Evolutionary conservation across 176 grass and related monocot genomes (phyloP).

Genomic region (Puccinellia tenuiflora): DNA sequence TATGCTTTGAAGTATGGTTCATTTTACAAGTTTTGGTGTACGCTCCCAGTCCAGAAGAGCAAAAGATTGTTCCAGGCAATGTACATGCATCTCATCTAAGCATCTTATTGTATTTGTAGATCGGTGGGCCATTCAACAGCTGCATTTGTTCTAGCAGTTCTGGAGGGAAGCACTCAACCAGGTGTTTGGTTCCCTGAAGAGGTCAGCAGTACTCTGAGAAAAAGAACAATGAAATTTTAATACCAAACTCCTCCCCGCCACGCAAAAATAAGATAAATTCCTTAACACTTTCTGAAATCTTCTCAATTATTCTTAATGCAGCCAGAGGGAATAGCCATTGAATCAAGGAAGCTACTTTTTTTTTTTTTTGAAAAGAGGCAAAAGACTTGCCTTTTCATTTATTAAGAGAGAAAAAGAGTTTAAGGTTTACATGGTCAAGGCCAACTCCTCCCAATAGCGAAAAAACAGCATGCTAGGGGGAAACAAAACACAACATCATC

Average conservation of each 20-base stretch:
- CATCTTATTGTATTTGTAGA: slow-evolving; percentile 21
- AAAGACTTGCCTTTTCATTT: too few relatives aligned
- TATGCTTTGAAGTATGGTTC: background rate
- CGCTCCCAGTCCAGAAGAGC: too few relatives aligned
- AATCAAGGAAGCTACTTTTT: slow-evolving; percentile 76
- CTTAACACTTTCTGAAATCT: background rate
- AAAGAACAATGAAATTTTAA: background rate
- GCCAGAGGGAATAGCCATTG: slow-evolving; percentile 66
- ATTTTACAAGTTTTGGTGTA: background rate
- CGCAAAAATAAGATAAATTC: background rate
- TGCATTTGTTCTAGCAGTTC: slow-evolving; percentile 67
- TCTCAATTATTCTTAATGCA: slow-evolving; percentile 32
- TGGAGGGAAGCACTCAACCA: slow-evolving; percentile 64
- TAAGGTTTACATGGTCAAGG: too few relatives aligned
- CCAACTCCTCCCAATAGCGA: too few relatives aligned
- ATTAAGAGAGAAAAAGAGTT: too few relatives aligned
- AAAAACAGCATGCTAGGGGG: too few relatives aligned
- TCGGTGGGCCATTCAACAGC: slow-evolving; percentile 47
- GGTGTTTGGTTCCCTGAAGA: slow-evolving; percentile 95
- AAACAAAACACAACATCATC: too few relatives aligned
- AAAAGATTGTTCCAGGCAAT: background rate
- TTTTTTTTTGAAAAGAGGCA: too few relatives aligned
- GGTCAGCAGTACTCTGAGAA: slow-evolving; percentile 16
- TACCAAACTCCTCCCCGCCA: background rate
- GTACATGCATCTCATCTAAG: background rate